Evolutionary conservation across 2,329 filamentous ascomycete species (phyloP), one percentile per base, ranked within the genome.

Genomic region (Mollisia scopiformis): DNA sequence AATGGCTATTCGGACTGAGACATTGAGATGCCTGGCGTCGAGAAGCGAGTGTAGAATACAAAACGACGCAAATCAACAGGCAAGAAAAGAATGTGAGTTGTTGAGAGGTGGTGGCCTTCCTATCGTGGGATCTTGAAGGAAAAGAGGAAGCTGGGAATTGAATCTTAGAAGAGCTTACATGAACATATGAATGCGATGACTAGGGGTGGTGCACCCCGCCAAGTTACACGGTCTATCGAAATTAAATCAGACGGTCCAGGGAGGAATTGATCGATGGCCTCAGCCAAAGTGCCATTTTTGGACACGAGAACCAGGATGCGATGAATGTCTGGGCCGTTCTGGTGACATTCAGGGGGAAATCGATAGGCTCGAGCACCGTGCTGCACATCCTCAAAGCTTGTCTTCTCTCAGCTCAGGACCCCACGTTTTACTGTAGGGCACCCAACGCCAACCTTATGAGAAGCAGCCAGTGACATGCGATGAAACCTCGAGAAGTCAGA

Each of bases 1-100:
- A 27, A 52, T 33, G 39, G 25, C 47, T 56, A 56, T 46, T 56
- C 33, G 10, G 21, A 13, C 14, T n/a, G 53, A 61, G 53, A 61
- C 47, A 61, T 56, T 41, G 46, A 21, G 14, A 52, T 16, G 37
- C n/a, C 25, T 19, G 28, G 11, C 43, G 43, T 27, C 43, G 43
- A 47, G 11, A 19, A 16, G 1, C 43, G 21, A 7, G 43, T 6
- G 23, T 7, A 6, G 39, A 23, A 1, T 47, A 23, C 21, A 28
- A 3, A 13, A 41, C 37, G 5, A 11, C 25, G 23, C n/a, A 19
- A 43, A 43, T 23, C n/a, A 6, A 11, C 23, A 41, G n/a, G 37
- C 21, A 14, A 41, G 19, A n/a, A 39, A 39, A 16, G 35, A 5
- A 39, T 7, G 21, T 25, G 10, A 14, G 21, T 6, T 37, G 33